These are phyloP conservation scores for Rhododendron kiyosumense DNA, from an alignment of 148 eudicot species.

Conservation along the genomic window DNA sequence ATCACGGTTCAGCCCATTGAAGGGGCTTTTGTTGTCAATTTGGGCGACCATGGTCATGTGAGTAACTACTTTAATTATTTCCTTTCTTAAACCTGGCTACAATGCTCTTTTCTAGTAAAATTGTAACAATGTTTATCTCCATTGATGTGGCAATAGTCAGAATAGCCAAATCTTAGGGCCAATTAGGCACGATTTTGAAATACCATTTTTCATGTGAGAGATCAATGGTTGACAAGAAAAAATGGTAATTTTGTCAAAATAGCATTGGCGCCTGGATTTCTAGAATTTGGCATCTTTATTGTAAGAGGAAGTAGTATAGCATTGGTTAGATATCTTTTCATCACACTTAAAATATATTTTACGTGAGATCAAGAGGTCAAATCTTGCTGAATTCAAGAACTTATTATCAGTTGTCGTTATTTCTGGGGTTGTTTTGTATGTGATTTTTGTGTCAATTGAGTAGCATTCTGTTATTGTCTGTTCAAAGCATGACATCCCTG, in stretches of 20 bases:
- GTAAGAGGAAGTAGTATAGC: not conserved
- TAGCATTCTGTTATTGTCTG: not conserved
- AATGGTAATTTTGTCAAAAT: not conserved
- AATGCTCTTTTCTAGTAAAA: not conserved
- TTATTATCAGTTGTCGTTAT: not conserved
- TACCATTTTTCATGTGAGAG: not conserved
- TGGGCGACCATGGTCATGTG: slow-evolving; percentile 86
- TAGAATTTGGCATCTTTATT: not conserved
- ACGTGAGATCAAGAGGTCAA: not conserved
- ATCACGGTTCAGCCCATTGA: slow-evolving; percentile 84
- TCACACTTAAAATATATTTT: not conserved
- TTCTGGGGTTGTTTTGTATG: not conserved
- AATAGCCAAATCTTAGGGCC: not conserved
- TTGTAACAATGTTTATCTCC: not conserved
- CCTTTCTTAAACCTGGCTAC: not conserved
- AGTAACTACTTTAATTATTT: slow-evolving; percentile 19
- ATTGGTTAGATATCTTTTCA: not conserved
- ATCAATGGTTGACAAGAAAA: not conserved
- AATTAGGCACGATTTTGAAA: not conserved
- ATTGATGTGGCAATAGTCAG: not conserved
- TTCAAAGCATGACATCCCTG: not conserved
- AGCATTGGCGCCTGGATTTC: not conserved
- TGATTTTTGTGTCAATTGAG: not conserved
- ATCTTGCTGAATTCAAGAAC: not conserved
- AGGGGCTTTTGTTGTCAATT: slow-evolving; percentile 89